These are phyloP conservation scores for Pistacia integerrima DNA, from an alignment of 345 rosid genomes.

Conservation along the genomic window DNA sequence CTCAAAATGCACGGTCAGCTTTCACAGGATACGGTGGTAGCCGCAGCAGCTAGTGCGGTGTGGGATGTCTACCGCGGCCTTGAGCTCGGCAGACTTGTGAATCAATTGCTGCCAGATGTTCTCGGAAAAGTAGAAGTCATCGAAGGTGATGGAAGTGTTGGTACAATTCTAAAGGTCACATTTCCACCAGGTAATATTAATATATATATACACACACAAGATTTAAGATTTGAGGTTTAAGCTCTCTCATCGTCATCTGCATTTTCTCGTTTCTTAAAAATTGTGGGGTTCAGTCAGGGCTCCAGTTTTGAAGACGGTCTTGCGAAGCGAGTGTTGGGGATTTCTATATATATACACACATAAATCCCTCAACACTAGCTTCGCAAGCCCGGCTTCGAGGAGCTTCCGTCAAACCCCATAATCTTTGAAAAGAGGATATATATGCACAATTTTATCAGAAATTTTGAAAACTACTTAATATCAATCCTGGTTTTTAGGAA, in stretches of 20 bases:
- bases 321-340: too few relatives aligned
- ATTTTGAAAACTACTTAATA: neutral
- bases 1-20: constrained; percentile 18
- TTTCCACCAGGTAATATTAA: constrained; percentile 28
- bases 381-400: too few relatives aligned
- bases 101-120: constrained; percentile 25
- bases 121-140: constrained; percentile 27
- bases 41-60: constrained; percentile 22
- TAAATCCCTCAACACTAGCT: too few relatives aligned
- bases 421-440: too few relatives aligned
- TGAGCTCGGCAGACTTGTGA: constrained; percentile 32
- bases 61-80: constrained; percentile 34
- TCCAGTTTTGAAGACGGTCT: too few relatives aligned
- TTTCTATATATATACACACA: too few relatives aligned
- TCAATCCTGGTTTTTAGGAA: constrained; percentile 18
- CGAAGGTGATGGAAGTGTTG: constrained; percentile 48
- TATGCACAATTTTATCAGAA: neutral
- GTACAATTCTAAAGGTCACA: constrained; percentile 32
- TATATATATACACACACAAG: too few relatives aligned
- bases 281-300: too few relatives aligned
- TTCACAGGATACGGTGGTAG: constrained; percentile 24
- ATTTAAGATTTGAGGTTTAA: too few relatives aligned
- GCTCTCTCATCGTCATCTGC: neutral
- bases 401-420: too few relatives aligned
- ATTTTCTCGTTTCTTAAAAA: too few relatives aligned